A percentile compares a stretch with the other conserved stretches of the same genome.
Conservation (phyloP, 2,329 filamentous ascomycete genomes). For the Fusarium duplospermum region DNA sequence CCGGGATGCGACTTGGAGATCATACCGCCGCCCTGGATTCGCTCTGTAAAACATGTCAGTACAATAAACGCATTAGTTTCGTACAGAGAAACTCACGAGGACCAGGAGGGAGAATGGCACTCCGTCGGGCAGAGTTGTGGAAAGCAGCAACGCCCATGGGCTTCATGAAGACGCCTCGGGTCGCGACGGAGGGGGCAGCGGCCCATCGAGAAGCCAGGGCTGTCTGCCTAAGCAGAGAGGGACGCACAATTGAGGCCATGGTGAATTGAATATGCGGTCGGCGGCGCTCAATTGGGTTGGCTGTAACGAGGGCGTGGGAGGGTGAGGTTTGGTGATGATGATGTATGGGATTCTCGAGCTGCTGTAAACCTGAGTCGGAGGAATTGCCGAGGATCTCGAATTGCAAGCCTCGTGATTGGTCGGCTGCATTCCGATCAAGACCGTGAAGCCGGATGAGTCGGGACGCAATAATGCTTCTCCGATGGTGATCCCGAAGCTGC, state of each 20-base stretch:
- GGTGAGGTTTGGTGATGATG: conserved; percentile 38
- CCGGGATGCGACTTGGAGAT: conserved; percentile 19
- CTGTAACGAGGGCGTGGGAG: conserved; percentile 33
- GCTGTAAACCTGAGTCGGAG: conserved; percentile 37
- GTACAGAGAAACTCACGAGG: conserved; percentile 73
- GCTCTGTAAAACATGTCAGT: conserved; percentile 70
- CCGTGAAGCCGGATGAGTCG: conserved; percentile 41
- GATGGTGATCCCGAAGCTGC: neutral
- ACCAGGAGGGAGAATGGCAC: conserved; percentile 86
- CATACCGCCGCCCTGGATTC: conserved; percentile 79
- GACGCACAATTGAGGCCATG: conserved; percentile 69
- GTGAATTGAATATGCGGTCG: conserved; percentile 38
- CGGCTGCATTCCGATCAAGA: conserved; percentile 40
- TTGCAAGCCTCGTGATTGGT: conserved; percentile 60
- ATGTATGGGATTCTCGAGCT: conserved; percentile 31
- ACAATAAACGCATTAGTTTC: neutral
- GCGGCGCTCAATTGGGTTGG: conserved; percentile 44
- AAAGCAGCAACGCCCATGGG: conserved; percentile 78
- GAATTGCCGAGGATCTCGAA: conserved; percentile 66
- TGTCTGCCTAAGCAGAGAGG: conserved; percentile 66
- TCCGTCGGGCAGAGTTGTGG: conserved; percentile 80
- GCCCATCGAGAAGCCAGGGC: conserved; percentile 54
- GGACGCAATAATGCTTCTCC: conserved; percentile 46
- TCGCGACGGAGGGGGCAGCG: conserved; percentile 51
- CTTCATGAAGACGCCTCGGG: conserved; percentile 50